A percentile compares a stretch with the other conserved stretches of the same genome.
Evolutionary conservation across 148 eudicot species (phyloP).

Genomic region (Heliamphora exappendiculata): DNA sequence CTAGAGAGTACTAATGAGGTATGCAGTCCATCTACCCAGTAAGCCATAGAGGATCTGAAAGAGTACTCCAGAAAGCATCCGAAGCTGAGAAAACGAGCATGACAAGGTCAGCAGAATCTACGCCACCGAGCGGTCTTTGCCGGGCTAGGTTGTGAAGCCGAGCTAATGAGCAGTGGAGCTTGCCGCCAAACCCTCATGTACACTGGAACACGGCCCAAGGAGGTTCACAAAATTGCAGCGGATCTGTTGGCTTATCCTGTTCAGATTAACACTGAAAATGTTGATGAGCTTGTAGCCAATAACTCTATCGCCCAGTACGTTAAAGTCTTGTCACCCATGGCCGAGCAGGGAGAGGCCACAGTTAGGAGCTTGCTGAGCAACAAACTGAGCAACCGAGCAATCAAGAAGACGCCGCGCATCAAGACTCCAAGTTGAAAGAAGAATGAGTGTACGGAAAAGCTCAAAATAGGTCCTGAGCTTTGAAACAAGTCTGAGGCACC

Average conservation of each 20-base stretch:
- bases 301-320: constrained; percentile 87
- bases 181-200: constrained; percentile 92
- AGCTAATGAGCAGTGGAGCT: too few relatives aligned
- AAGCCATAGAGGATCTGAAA: constrained; percentile 85
- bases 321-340: constrained; percentile 59
- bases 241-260: constrained; percentile 74
- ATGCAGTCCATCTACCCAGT: constrained; percentile 95
- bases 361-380: too few relatives aligned
- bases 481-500: too few relatives aligned
- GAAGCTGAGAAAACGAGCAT: constrained; percentile 92
- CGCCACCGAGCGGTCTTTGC: too few relatives aligned
- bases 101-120: constrained; percentile 87
- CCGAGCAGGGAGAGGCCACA: too few relatives aligned
- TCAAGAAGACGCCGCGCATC: too few relatives aligned
- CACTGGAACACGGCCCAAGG: constrained; percentile 98
- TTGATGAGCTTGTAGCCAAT: constrained; percentile 90
- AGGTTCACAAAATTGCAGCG: constrained; percentile 89
- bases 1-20: constrained; percentile 78
- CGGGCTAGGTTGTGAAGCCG: constrained; percentile 88
- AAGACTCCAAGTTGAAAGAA: too few relatives aligned
- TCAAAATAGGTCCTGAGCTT: too few relatives aligned
- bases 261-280: constrained; percentile 92
- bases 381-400: too few relatives aligned
- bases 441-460: too few relatives aligned
- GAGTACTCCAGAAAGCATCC: constrained; percentile 70